Conservation (phyloP, 139 green algal genomes). For the Desmodesmus armatus region DNA sequence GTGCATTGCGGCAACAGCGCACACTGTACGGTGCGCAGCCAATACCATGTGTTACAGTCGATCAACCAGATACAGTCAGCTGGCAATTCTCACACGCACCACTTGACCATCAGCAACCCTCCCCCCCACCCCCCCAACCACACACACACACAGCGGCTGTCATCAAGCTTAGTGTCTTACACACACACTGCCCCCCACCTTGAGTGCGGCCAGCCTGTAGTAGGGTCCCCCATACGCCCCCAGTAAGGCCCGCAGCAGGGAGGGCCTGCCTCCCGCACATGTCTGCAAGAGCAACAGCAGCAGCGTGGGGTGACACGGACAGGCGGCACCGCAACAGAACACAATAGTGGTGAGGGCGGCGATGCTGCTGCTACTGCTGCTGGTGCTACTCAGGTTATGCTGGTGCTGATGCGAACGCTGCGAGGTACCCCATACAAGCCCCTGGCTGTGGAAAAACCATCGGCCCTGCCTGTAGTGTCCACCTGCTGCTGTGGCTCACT, state of each 20-base stretch:
- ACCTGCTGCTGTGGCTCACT: too few species aligned
- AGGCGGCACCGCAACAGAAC: not conserved
- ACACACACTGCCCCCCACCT: conserved; percentile 43
- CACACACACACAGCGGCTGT: too few species aligned
- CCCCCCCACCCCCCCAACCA: too few species aligned
- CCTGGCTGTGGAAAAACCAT: not conserved
- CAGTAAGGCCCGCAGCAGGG: conserved; percentile 64
- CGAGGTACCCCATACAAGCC: not conserved
- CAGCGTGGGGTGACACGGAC: not conserved
- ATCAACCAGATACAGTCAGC: too few species aligned
- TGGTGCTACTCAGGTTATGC: too few species aligned
- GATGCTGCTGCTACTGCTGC: too few species aligned
- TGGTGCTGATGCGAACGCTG: too few species aligned
- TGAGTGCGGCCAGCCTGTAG: conserved; percentile 63
- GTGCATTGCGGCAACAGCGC: not conserved
- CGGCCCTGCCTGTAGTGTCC: too few species aligned
- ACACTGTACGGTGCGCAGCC: not conserved
- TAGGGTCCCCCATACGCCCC: conserved; percentile 59
- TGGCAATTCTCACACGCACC: not conserved
- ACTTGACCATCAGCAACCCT: not conserved
- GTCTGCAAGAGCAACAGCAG: not conserved
- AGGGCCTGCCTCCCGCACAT: conserved; percentile 38
- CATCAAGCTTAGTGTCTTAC: not conserved
- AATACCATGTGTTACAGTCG: too few species aligned
- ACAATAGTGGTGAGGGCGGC: too few species aligned